Evolutionary conservation across 2,329 filamentous ascomycete species (phyloP).

Genomic region (Lecanicillium sp.): DNA sequence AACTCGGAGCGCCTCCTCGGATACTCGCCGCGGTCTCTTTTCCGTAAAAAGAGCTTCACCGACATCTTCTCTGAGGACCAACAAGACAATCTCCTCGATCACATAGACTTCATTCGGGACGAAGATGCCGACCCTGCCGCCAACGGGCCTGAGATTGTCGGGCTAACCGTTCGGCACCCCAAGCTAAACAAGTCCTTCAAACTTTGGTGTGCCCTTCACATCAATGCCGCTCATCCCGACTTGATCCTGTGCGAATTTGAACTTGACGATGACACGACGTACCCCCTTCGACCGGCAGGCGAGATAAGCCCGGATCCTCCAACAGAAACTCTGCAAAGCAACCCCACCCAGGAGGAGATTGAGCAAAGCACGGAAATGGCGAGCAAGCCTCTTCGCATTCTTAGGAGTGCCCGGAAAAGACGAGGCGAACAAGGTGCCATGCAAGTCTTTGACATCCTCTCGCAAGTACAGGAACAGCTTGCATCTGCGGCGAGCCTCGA

Average conservation of each 20-base stretch:
- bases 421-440: conserved; percentile 75
- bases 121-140: conserved; percentile 67
- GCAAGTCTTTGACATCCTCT: conserved; percentile 88
- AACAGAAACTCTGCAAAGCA: conserved; percentile 65
- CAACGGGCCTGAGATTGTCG: conserved; percentile 83
- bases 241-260: conserved; percentile 85
- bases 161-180: conserved; percentile 60
- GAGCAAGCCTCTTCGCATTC: conserved; percentile 69
- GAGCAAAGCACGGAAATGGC: conserved; percentile 66
- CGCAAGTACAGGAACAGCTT: conserved; percentile 83
- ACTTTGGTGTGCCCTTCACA: conserved; percentile 82
- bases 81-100: conserved; percentile 73
- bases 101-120: conserved; percentile 80
- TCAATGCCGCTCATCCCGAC: conserved; percentile 59
- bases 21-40: conserved; percentile 69
- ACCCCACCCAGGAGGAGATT: conserved; percentile 67
- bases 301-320: conserved; percentile 55
- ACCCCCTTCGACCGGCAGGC: conserved; percentile 58
- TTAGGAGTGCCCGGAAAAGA: conserved; percentile 67
- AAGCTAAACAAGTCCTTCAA: conserved; percentile 50
- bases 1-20: conserved; percentile 71
- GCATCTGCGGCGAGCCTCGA: conserved; percentile 64
- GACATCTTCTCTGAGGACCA: conserved; percentile 80
- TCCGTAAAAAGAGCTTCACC: conserved; percentile 67
- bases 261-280: conserved; percentile 64